A percentile compares a stretch with the other conserved stretches of the same genome.
These are phyloP conservation scores for Ustilaginoidea virens DNA, from an alignment of 2,329 filamentous ascomycete genomes.

Conservation along the genomic window DNA sequence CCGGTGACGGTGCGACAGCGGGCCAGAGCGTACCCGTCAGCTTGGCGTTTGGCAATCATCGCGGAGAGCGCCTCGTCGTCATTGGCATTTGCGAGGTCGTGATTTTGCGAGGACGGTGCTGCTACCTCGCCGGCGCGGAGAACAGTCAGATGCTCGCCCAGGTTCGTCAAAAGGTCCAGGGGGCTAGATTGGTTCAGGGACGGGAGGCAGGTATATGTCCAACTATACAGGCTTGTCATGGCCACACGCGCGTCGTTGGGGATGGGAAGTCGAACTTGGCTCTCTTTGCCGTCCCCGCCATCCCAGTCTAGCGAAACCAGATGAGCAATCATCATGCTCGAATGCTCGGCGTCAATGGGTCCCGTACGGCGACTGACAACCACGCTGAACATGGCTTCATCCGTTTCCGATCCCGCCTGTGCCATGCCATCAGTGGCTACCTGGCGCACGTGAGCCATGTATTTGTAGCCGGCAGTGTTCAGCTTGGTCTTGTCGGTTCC, in stretches of 20 bases:
- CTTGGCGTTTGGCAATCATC: too few species aligned
- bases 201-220: constrained; percentile 24
- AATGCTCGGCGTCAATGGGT: constrained; percentile 10
- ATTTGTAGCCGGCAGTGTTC: too few species aligned
- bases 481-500: too few species aligned
- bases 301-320: constrained; percentile 24
- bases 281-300: too few species aligned
- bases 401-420: constrained; percentile 16
- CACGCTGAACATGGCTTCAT: constrained; percentile 17
- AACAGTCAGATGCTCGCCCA: constrained; percentile 8
- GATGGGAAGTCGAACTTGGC: too few species aligned
- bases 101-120: too few species aligned
- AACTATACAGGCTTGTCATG: constrained; percentile 22
- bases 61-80: too few species aligned
- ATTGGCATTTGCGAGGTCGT: too few species aligned
- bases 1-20: constrained; percentile 21
- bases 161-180: constrained; percentile 14
- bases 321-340: constrained; percentile 17
- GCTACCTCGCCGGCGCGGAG: constrained; percentile 6
- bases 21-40: constrained; percentile 23
- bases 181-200: constrained; percentile 17
- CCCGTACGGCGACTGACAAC: constrained; percentile 20
- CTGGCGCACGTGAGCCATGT: constrained; percentile 23
- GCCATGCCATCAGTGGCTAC: constrained; percentile 24
- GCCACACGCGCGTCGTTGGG: too few species aligned